Base-by-base conservation (phyloP, 805 yeast species). In the Candida railenensis region DNA sequence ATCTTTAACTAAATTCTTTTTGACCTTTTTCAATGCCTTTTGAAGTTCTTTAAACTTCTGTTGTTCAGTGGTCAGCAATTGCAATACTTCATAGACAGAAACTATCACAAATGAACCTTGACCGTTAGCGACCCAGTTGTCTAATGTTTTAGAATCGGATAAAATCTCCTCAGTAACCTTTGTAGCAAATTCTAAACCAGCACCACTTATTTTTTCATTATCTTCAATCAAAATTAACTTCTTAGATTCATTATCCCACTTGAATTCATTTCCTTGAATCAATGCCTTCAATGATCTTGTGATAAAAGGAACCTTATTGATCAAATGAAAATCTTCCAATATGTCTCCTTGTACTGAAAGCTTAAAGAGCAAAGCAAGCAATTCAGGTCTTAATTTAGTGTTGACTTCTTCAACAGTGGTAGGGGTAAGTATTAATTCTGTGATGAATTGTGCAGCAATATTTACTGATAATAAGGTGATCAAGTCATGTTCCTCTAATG, bases 181-280 rank as follows among this genome's bases (percentile, higher is more conserved):
- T 16, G 57, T 58, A 5, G 91, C 89, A 65, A 85, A 85, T 19
- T 75, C 78, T 14, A 69, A 61, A 8, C 94, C 92, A 15, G 64
- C 61, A 70, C 65, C 45, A 67, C 82, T 61, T 70, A 74, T 50
- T 56, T 48, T 47, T 33, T 44, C 49, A 2, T 52, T 67, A 11
- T 69, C 74, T 47, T 73, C 73, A 4, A 54, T 47, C 58, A 76
- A 41, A 75, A 68, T 57, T 66, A 75, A 65, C 75, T 81, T 54
- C 74, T 80, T 66, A 34, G 61, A 39, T 25, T 63, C 74, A 47
- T 55, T 61, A 55, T 82, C 81, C 58, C 76, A 78, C 58, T 84
- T 83, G 86, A 89, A 89, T 60, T 83, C 88, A 57, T 91, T 91
- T 50, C 91, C 92, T 66, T 87, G 95, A 53, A 89, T 85, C 56